A percentile compares a stretch with the other conserved stretches of the same genome.
Evolutionary conservation across 31 red algal species (phyloP).

Genomic region (Porphyra umbilicalis): DNA sequence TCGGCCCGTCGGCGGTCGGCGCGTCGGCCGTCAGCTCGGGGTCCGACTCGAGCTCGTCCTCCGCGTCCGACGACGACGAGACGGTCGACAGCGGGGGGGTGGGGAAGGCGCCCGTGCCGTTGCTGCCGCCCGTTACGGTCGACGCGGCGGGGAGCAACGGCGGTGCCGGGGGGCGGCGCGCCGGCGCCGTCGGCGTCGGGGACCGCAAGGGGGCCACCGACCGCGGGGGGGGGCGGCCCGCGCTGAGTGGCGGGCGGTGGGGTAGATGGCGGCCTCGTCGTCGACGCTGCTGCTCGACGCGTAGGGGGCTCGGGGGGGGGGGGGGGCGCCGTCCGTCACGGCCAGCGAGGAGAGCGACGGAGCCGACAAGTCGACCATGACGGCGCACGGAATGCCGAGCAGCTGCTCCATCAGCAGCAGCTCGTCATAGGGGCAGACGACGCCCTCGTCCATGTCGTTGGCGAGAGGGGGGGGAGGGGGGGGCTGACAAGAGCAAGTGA

Average conservation of each 20-base stretch:
- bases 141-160: not conserved
- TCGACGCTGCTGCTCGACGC: too few relatives aligned
- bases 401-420: not conserved
- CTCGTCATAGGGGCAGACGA: not conserved
- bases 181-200: too few relatives aligned
- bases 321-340: not conserved
- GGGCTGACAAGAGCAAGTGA: not conserved
- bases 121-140: not conserved
- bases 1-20: too few relatives aligned
- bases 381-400: not conserved
- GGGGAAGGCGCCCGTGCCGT: not conserved
- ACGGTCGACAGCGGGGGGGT: not conserved
- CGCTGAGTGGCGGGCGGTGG: too few relatives aligned
- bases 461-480: not conserved
- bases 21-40: not conserved
- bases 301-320: too few relatives aligned
- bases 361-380: not conserved
- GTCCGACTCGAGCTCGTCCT: not conserved
- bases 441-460: not conserved
- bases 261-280: too few relatives aligned
- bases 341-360: not conserved
- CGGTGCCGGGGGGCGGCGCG: not conserved
- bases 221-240: not conserved
- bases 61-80: not conserved
- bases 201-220: not conserved